Base-by-base conservation (phyloP, 2,329 filamentous ascomycete genomes). In the Colletotrichum viniferum region DNA sequence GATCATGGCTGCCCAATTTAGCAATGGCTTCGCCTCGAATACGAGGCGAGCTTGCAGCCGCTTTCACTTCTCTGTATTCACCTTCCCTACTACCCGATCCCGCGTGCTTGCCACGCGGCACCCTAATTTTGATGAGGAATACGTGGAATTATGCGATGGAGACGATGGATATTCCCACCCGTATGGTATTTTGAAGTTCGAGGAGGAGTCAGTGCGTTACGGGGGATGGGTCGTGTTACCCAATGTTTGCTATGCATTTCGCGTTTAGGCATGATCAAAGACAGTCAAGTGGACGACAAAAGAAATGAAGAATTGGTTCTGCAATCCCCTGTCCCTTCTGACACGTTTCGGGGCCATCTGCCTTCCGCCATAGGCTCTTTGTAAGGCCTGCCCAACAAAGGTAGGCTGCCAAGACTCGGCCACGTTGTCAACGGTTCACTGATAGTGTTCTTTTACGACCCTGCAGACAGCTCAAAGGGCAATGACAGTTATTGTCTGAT, bases 11-110 rank as follows among this genome's bases (percentile, higher is more conserved):
- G 55, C n/a, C 24, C 14, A 24, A 18, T 26, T n/a, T 30, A 32
- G 56, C 34, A 30, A 14, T n/a, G 48, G 21, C 36, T 30, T 18
- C 36, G 69, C 62, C 48, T 24, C 18, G 61, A 63, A 52, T 58
- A 43, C 30, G 34, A 28, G 21, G 62, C 43, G 16, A 30, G 36
- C 14, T 30, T 10, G 26, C 14, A 38, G 52, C 61, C 32, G 16
- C 69, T 64, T 78, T 78, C 77, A 63, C 69, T 76, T 78, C 75
- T 72, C 56, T 78, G 77, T 78, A 78, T 77, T 77, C 68, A 77
- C 71, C 56, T 77, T 77, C 62, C 56, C 62, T 74, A 77, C 72
- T 77, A 77, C 60, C 63, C 68, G 58, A 71, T 55, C 28, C 71
- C 24, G 64, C 67, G 63, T 73, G 73, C 70, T 28, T 43, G 16